A percentile compares a stretch with the other conserved stretches of the same genome.
phyloP scores from a whole-genome alignment of 1,139 yeast species.

The Arxiozyma heterogenica region DNA sequence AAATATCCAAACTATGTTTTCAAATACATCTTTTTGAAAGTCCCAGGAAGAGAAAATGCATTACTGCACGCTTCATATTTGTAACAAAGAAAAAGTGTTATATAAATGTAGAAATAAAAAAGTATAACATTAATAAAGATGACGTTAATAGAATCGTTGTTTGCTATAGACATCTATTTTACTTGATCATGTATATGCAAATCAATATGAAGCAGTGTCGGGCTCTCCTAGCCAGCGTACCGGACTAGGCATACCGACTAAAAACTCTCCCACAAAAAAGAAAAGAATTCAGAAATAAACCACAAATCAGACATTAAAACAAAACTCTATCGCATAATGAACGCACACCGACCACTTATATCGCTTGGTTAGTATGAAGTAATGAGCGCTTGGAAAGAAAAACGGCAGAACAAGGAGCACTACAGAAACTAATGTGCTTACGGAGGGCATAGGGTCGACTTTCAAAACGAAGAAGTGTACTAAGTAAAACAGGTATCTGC shows the following conservation, averaged over 20 bases:
- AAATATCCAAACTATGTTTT: not conserved
- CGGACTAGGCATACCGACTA: slow-evolving; percentile 12
- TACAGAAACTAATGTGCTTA: too few relatives aligned
- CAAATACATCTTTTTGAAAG: slow-evolving; percentile 2
- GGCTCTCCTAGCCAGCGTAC: slow-evolving; percentile 7
- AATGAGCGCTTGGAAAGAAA: too few relatives aligned
- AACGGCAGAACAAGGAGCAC: too few relatives aligned
- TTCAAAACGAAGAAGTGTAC: too few relatives aligned
- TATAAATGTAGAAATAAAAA: not conserved
- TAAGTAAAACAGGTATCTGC: not conserved
- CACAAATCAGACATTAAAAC: not conserved
- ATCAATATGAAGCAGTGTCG: slow-evolving; percentile 10
- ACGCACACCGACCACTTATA: not conserved
- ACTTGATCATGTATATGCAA: not conserved
- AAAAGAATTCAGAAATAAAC: not conserved
- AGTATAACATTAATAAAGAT: not conserved
- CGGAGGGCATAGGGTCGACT: too few relatives aligned
- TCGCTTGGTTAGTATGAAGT: not conserved
- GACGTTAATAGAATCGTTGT: not conserved
- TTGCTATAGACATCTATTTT: not conserved
- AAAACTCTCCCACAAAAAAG: slow-evolving; percentile 12
- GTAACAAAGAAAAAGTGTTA: not conserved
- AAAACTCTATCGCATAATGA: not conserved
- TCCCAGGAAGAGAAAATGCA: slow-evolving; percentile 16
- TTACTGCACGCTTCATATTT: slow-evolving; percentile 10